Evolutionary conservation across 2,329 filamentous ascomycete species (phyloP), one percentile per base, ranked within the genome.

Genomic region (Cercospora beticola): DNA sequence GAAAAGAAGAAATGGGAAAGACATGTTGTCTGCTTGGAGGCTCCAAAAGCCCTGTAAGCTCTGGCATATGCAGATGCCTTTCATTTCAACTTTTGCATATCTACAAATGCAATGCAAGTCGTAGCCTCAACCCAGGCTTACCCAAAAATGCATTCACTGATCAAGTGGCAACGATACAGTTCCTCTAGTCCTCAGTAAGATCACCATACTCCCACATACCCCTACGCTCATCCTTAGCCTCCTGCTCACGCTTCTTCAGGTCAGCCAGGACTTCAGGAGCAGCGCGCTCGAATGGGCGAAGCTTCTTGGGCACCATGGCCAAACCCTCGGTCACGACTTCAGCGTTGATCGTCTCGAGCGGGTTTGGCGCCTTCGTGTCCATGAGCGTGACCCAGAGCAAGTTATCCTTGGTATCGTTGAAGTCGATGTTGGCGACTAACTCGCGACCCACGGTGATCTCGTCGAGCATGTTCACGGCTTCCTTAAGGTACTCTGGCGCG

Each of bases 201-300:
- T 98, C 95, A 74, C 95, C 95, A 81, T 98, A 99, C 86, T 99
- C 95, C 94, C 94, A 99, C 87, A 97, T 95, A 54, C 95, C 95
- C 73, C 89, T 85, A 71, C 93, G 88, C 67, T 89, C 89, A 65
- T 87, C 84, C 87, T 96, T 97, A 4, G 94, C 94, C 79, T 90
- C 85, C 40, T 86, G 85, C 84, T 97, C 90, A 62, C 90, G 87
- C 79, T 90, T 86, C 77, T 87, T 89, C 70, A 97, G 83, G 74
- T 87, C 87, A 79, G 88, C 87, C 71, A 97, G 82, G 54, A 93
- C 88, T 36, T 91, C 86, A 67, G 86, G 86, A 57, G 92, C 92
- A 8, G 88, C 89, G 68, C 90, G 87, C 85, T 98, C 95, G 92
- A 94, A 98, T 0, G 89, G 85, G 87, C 93, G 95, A 77, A 97